Percentiles rank a stretch among this genome's conserved stretches.
phyloP scores from a whole-genome alignment of 2,329 filamentous ascomycete genomes.

The Penicillium sp. region DNA sequence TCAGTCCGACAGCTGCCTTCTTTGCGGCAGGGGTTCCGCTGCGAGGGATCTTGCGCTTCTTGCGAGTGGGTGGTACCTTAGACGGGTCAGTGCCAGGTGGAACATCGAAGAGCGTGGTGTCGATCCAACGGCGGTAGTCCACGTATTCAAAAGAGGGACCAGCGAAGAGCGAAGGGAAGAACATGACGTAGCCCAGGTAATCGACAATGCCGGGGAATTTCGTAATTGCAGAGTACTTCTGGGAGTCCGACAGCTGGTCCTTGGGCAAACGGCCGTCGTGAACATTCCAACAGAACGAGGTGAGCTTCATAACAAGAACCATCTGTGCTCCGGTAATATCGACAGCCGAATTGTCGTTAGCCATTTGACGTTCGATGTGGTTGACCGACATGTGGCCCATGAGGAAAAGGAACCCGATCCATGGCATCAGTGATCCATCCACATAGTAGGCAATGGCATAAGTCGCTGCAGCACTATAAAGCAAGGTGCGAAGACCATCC shows the following conservation, averaged over 20 bases:
- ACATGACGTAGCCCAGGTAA: slow-evolving; percentile 86
- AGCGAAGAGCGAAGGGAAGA: slow-evolving; percentile 87
- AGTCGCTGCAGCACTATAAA: slow-evolving; percentile 74
- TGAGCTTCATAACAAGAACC: slow-evolving; percentile 97
- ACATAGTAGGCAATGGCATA: slow-evolving; percentile 83
- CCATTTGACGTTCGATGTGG: slow-evolving; percentile 78
- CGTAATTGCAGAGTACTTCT: slow-evolving; percentile 76
- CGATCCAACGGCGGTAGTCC: slow-evolving; percentile 89
- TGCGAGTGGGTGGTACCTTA: slow-evolving; percentile 80
- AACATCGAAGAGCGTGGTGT: slow-evolving; percentile 90
- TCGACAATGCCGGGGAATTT: slow-evolving; percentile 74
- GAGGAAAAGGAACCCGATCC: slow-evolving; percentile 88
- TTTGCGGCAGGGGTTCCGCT: slow-evolving; percentile 80
- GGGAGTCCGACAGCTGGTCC: slow-evolving; percentile 77
- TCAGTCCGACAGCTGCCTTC: slow-evolving; percentile 70
- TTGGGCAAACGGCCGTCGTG: slow-evolving; percentile 83
- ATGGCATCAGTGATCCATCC: slow-evolving; percentile 92
- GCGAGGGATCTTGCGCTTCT: slow-evolving; percentile 87
- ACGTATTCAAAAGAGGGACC: slow-evolving; percentile 93
- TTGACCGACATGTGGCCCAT: slow-evolving; percentile 95
- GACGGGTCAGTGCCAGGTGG: slow-evolving; percentile 77
- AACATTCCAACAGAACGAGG: slow-evolving; percentile 96
- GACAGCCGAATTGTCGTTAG: slow-evolving; percentile 62
- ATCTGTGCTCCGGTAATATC: slow-evolving; percentile 96
- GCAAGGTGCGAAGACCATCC: slow-evolving; percentile 74